Evolutionary conservation across 371 early-diverging fungal genomes (phyloP).

Genomic region (Mortierella sp.): DNA sequence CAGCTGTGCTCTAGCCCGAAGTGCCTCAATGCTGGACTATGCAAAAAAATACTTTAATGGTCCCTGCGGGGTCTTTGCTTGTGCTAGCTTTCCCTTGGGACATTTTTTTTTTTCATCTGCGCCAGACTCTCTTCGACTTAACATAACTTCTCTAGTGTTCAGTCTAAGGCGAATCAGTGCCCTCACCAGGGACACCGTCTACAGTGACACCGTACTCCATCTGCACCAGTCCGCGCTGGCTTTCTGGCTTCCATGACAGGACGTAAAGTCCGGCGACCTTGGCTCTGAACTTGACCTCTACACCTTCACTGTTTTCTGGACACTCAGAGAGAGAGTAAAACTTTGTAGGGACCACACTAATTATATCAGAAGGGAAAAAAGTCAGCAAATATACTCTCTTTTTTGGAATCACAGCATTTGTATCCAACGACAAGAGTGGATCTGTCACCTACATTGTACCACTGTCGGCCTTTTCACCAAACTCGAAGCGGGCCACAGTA

Average conservation of each 20-base stretch:
- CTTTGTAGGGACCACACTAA: constrained; percentile 48
- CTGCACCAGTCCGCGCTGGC: constrained; percentile 41
- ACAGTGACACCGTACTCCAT: constrained; percentile 53
- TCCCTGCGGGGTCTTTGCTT: too few relatives aligned
- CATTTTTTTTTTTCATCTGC: too few relatives aligned
- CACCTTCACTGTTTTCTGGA: constrained; percentile 28
- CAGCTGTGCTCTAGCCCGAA: too few relatives aligned
- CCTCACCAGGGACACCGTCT: constrained; percentile 38
- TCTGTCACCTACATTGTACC: constrained; percentile 39
- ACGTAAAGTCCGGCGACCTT: constrained; percentile 51
- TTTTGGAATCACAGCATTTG: not conserved
- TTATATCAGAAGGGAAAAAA: not conserved
- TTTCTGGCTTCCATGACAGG: constrained; percentile 49
- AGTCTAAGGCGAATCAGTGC: constrained; percentile 22
- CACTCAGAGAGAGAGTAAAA: constrained; percentile 26
- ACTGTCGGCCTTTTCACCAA: constrained; percentile 44
- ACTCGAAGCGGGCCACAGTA: constrained; percentile 44
- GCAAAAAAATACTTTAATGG: too few relatives aligned
- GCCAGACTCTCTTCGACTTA: too few relatives aligned
- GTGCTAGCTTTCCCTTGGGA: too few relatives aligned
- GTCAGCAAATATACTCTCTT: not conserved
- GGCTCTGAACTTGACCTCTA: constrained; percentile 46
- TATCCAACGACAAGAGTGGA: not conserved
- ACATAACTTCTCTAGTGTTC: not conserved
- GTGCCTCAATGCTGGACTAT: too few relatives aligned